Evolutionary conservation across 345 rosid species (phyloP), one percentile per base, ranked within the genome.

Genomic region (Eucalyptus regnans): DNA sequence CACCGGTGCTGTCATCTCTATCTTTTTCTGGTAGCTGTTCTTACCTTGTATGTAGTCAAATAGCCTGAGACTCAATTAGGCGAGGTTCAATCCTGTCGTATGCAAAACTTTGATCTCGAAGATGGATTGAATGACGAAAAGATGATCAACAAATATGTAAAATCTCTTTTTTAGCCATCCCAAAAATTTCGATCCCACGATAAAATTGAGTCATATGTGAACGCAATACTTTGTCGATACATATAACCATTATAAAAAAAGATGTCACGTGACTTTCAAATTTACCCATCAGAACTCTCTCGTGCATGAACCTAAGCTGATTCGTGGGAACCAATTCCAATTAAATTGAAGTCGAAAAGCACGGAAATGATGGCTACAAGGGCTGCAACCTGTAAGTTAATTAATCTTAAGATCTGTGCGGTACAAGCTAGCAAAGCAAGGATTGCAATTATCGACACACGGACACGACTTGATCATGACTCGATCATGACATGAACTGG

Each of bases 1-100:
- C 10, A 97, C 98, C 13, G 99, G 99, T 58, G 92, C 97, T 44
- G 99, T 97, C 99, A 97, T 97, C 92, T 96, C 99, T 64, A 95
- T 94, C 87, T 90, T 88, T 88, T 94, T 89, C 8, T 89, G 71
- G 88, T 94, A 93, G 33, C 86, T 87, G 90, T 96, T 97, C 93
- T 95, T 94, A 87, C 99, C 99, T 81, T 95, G 97, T 31, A 97
- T 96, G 94, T 96, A 96, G 81, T 92, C 94, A 56, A 97, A 97
- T 88, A 97, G 89, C 91, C 99, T 96, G 91, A 33, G 18, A 84
- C 6, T 64, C 76, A 15, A 4, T n/a, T n/a, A 64, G 41, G 76
- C 37, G 6, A n/a, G 41, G 3, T 31, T 62, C 8, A 62, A 3
- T 62, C 68, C 8, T 29, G 1, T 12, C 2, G 8, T 33, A 27